These are phyloP conservation scores for Xylaria digitata DNA, from an alignment of 2,329 filamentous ascomycete genomes.

Conservation along the genomic window DNA sequence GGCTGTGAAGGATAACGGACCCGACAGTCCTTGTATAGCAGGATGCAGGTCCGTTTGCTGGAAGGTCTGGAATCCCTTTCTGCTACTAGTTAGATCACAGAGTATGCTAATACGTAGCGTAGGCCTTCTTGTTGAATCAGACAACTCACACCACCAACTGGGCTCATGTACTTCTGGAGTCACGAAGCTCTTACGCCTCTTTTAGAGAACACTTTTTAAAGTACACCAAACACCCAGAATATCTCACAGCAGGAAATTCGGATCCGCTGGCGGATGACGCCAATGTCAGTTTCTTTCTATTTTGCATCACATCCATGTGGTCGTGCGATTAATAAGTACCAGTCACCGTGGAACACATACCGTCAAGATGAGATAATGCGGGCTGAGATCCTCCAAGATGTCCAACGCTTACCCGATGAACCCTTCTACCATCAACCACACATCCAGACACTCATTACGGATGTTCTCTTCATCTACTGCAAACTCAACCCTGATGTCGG, in stretches of 20 bases:
- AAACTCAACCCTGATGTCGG: constrained; percentile 88
- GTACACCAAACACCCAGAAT: constrained; percentile 86
- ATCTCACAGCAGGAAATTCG: constrained; percentile 73
- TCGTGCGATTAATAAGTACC: constrained; percentile 43
- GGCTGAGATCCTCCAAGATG: constrained; percentile 92
- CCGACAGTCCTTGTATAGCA: constrained; percentile 71
- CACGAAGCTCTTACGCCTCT: constrained; percentile 78
- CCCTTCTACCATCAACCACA: constrained; percentile 84
- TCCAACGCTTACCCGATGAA: constrained; percentile 92
- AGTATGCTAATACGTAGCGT: constrained; percentile 29
- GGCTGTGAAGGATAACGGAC: constrained; percentile 70
- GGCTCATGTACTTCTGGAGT: constrained; percentile 73
- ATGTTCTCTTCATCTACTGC: constrained; percentile 94
- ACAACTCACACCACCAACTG: constrained; percentile 73
- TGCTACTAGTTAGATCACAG: neutral
- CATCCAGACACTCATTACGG: constrained; percentile 83
- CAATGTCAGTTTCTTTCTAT: constrained; percentile 54
- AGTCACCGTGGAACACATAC: constrained; percentile 93
- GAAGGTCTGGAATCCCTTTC: constrained; percentile 69
- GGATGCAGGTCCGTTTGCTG: constrained; percentile 90
- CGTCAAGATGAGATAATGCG: constrained; percentile 85
- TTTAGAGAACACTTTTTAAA: constrained; percentile 80
- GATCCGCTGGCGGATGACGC: constrained; percentile 90
- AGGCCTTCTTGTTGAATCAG: constrained; percentile 86
- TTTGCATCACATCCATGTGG: neutral